Evolutionary conservation across 768 basidiomycete species (phyloP).

Genomic region (Gautieria morchelliformis): DNA sequence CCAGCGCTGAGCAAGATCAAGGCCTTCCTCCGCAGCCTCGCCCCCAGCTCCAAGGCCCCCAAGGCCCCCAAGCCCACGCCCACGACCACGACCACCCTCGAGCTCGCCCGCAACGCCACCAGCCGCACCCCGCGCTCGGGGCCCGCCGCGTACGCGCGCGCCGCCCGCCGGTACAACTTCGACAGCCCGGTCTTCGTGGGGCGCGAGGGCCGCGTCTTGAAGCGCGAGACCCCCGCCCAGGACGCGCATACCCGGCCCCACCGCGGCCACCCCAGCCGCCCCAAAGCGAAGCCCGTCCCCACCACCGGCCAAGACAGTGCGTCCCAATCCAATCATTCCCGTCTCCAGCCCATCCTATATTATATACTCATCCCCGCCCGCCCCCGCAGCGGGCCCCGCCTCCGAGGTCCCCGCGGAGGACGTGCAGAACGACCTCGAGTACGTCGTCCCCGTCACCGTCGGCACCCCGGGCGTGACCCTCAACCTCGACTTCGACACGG

Average conservation of each 20-base stretch:
- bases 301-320: too few relatives aligned
- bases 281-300: background rate
- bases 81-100: background rate
- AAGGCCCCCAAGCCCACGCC: too few relatives aligned
- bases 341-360: background rate
- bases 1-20: background rate
- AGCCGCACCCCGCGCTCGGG: slow-evolving; percentile 2
- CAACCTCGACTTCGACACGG: slow-evolving; percentile 25
- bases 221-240: background rate
- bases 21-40: background rate
- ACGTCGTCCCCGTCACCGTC: slow-evolving; percentile 29
- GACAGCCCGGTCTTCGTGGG: slow-evolving; percentile 5
- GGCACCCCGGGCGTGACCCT: slow-evolving; percentile 30
- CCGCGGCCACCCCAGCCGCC: slow-evolving; percentile 1
- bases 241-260: slow-evolving; percentile 2
- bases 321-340: background rate
- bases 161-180: slow-evolving; percentile 5
- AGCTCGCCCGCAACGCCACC: slow-evolving; percentile 1
- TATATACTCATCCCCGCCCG: background rate
- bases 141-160: slow-evolving; percentile 8
- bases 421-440: slow-evolving; percentile 26
- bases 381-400: background rate
- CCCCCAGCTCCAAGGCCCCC: slow-evolving; percentile 2
- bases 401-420: slow-evolving; percentile 20
- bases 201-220: slow-evolving; percentile 1